A percentile compares a stretch with the other conserved stretches of the same genome.
Conservation (phyloP, 768 basidiomycete genomes). For the Sutorius australiensis region DNA sequence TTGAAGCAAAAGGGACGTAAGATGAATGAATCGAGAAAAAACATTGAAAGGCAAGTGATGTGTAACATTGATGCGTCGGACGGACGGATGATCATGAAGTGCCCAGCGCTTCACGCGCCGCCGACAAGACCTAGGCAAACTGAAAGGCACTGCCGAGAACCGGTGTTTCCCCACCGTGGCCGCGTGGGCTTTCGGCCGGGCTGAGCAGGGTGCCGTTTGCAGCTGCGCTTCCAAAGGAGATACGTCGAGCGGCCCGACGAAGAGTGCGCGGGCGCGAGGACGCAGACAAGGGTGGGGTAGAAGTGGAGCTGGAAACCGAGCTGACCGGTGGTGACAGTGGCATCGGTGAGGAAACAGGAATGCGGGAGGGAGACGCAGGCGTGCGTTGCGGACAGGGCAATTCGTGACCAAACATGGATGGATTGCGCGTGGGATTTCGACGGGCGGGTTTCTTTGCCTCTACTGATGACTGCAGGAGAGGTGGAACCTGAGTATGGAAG, state of each 20-base stretch:
- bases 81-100: not conserved
- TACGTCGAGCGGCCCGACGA: slow-evolving; percentile 46
- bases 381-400: slow-evolving; percentile 46
- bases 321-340: slow-evolving; percentile 17
- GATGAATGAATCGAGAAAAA: not conserved
- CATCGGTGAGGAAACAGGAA: slow-evolving; percentile 28
- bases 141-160: slow-evolving; percentile 73
- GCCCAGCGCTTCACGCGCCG: slow-evolving; percentile 1
- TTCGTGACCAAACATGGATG: slow-evolving; percentile 66
- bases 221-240: slow-evolving; percentile 60
- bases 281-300: slow-evolving; percentile 15
- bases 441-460: slow-evolving; percentile 30
- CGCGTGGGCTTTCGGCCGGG: slow-evolving; percentile 31
- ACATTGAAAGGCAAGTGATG: slow-evolving; percentile 1
- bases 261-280: slow-evolving; percentile 26
- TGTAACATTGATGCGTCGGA: slow-evolving; percentile 10
- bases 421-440: slow-evolving; percentile 53
- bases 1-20: not conserved
- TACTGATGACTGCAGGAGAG: slow-evolving; percentile 11
- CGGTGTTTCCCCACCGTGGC: slow-evolving; percentile 32
- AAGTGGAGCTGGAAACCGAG: slow-evolving; percentile 5
- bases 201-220: slow-evolving; percentile 29
- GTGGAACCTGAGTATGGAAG: slow-evolving; percentile 18
- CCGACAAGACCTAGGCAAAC: slow-evolving; percentile 38
- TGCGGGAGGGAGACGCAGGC: slow-evolving; percentile 29